Evolutionary conservation across 2,329 filamentous ascomycete species (phyloP).

Genomic region (Geoglossum cookeanum): DNA sequence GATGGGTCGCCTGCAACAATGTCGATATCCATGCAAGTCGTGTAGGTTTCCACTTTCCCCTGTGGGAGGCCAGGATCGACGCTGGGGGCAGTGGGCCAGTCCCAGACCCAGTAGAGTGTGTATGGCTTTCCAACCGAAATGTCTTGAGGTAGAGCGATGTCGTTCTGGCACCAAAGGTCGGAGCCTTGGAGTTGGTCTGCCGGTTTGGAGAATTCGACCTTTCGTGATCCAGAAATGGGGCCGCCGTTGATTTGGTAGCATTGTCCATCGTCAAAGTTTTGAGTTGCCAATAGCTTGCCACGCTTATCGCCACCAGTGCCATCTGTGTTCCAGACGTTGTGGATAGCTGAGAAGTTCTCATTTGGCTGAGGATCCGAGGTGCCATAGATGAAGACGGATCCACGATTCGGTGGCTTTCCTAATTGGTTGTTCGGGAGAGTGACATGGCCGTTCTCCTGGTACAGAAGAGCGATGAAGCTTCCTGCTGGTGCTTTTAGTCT

Average conservation of each 20-base stretch:
- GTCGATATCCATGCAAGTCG: slow-evolving; percentile 36
- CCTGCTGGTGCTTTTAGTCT: slow-evolving; percentile 37
- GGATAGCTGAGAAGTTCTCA: slow-evolving; percentile 43
- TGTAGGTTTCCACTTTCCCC: slow-evolving; percentile 38
- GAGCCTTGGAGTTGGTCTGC: slow-evolving; percentile 33
- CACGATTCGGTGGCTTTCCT: slow-evolving; percentile 25
- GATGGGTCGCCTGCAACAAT: slow-evolving; percentile 16
- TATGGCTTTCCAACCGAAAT: slow-evolving; percentile 43
- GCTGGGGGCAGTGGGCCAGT: slow-evolving; percentile 48
- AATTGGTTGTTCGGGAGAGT: slow-evolving; percentile 19
- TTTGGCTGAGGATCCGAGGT: slow-evolving; percentile 28
- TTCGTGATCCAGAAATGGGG: slow-evolving; percentile 38
- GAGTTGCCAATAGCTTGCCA: slow-evolving; percentile 55
- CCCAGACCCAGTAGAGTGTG: slow-evolving; percentile 92
- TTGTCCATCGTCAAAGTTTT: slow-evolving; percentile 75
- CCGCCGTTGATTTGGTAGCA: slow-evolving; percentile 64
- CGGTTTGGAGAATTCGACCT: slow-evolving; percentile 31
- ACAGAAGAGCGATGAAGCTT: slow-evolving; percentile 28
- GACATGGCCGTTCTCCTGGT: slow-evolving; percentile 32
- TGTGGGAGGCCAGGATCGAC: slow-evolving; percentile 22
- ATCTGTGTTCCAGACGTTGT: slow-evolving; percentile 58
- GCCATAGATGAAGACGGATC: slow-evolving; percentile 29
- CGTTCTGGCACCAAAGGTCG: slow-evolving; percentile 62
- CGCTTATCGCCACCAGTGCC: slow-evolving; percentile 65
- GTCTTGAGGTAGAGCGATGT: slow-evolving; percentile 54